Percentiles rank a stretch among this genome's conserved stretches.
Conservation (phyloP, 2,329 filamentous ascomycete genomes). For the Coleophoma crateriformis region DNA sequence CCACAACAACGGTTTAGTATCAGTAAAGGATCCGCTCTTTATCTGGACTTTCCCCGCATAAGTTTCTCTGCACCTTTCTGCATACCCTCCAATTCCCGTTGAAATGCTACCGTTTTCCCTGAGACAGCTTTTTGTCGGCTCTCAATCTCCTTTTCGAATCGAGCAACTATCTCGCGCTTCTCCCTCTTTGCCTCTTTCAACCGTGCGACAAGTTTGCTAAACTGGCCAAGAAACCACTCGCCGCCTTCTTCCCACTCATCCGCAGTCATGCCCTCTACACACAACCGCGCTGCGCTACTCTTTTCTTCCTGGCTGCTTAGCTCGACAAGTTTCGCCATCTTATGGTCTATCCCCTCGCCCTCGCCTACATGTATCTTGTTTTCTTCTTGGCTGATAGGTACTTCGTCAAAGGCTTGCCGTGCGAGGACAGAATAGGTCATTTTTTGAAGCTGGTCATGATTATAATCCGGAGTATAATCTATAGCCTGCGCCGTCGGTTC, state of each 20-base stretch:
- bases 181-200: constrained; percentile 17
- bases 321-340: not conserved
- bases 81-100: constrained; percentile 20
- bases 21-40: too few relatives aligned
- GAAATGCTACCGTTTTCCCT: constrained; percentile 12
- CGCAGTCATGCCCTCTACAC: constrained; percentile 17
- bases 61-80: constrained; percentile 14
- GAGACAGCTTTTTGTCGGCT: constrained; percentile 18
- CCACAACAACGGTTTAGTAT: too few relatives aligned
- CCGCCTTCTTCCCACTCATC: constrained; percentile 26
- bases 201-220: constrained; percentile 14
- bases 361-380: not conserved
- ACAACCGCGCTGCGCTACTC: constrained; percentile 4
- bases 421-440: constrained; percentile 18
- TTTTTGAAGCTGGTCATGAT: constrained; percentile 10
- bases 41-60: constrained; percentile 1
- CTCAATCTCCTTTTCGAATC: constrained; percentile 22
- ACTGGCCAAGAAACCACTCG: constrained; percentile 22
- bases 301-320: constrained; percentile 1
- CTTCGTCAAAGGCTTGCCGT: constrained; percentile 13
- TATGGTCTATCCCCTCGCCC: not conserved
- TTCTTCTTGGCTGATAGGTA: not conserved
- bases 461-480: constrained; percentile 6
- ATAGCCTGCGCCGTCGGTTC: too few relatives aligned
- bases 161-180: constrained; percentile 15